These are phyloP conservation scores for Saitozyma podzolica DNA, from an alignment of 768 basidiomycete species.

Conservation along the genomic window DNA sequence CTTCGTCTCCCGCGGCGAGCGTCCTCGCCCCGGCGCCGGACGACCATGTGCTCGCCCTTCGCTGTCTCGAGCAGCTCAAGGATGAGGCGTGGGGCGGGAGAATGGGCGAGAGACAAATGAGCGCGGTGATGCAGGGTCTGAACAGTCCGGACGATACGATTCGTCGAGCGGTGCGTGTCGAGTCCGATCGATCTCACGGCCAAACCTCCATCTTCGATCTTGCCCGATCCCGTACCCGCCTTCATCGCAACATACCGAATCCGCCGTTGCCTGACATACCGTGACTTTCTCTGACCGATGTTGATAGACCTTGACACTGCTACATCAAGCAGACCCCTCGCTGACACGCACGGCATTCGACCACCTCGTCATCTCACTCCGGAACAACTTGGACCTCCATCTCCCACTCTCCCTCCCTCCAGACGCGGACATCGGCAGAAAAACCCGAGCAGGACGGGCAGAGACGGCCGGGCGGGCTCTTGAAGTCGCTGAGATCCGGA, in stretches of 20 bases:
- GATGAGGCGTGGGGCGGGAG: constrained; percentile 20
- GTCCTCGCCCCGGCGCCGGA: constrained; percentile 4
- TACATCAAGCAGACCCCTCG: constrained; percentile 3
- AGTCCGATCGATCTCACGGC: not conserved
- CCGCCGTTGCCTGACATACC: not conserved
- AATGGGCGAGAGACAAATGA: constrained; percentile 37
- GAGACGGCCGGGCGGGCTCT: constrained; percentile 10
- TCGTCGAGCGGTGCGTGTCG: constrained; percentile 24
- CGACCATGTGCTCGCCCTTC: constrained; percentile 23
- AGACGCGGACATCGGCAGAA: not conserved
- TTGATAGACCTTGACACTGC: constrained; percentile 9
- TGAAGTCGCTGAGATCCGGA: constrained; percentile 9
- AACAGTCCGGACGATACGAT: constrained; percentile 33
- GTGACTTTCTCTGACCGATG: constrained; percentile 1
- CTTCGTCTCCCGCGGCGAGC: not conserved
- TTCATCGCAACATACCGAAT: constrained; percentile 1
- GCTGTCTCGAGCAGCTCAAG: constrained; percentile 30
- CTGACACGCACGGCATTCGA: constrained; percentile 5
- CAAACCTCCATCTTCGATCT: not conserved
- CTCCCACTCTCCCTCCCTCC: constrained; percentile 3
- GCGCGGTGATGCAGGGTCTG: constrained; percentile 37
- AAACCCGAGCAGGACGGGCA: not conserved
- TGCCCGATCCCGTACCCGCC: not conserved
- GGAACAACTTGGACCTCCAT: constrained; percentile 1
- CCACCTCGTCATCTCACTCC: not conserved